These are phyloP conservation scores for Thalassia testudinum DNA, from an alignment of 116 monocot species.

Conservation along the genomic window DNA sequence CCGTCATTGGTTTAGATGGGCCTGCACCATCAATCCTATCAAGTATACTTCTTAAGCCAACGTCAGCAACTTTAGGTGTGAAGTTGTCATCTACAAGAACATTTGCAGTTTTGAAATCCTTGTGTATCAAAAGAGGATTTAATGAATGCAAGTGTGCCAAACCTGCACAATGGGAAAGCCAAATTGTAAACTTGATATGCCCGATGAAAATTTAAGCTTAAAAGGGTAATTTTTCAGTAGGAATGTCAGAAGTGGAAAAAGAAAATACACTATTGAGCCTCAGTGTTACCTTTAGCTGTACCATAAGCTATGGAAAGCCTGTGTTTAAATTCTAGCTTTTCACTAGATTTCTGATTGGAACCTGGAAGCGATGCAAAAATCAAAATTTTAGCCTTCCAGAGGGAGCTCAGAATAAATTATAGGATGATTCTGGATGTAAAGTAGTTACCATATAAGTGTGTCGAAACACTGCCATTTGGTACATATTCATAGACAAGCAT, in stretches of 20 bases:
- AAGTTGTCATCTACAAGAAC: conserved; percentile 88
- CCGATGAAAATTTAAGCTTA: no score
- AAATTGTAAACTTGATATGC: neutral
- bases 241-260: no score
- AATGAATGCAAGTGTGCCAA: conserved; percentile 65
- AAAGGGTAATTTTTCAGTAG: no score
- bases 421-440: no score
- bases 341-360: conserved; percentile 16
- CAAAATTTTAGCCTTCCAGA: neutral
- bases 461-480: conserved; percentile 60
- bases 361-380: conserved; percentile 15
- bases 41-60: conserved; percentile 51
- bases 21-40: conserved; percentile 35
- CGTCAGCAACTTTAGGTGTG: conserved; percentile 82
- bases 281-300: conserved; percentile 92
- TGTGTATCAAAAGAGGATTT: conserved; percentile 55
- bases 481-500: conserved; percentile 74
- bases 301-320: conserved; percentile 73
- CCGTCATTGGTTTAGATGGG: conserved; percentile 22
- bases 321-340: conserved; percentile 78
- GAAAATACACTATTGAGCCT: no score
- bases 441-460: conserved; percentile 70
- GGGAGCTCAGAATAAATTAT: no score
- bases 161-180: conserved; percentile 28
- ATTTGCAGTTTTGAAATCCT: conserved; percentile 87